Conservation (phyloP, 768 basidiomycete genomes). For the Pisolithus albus region DNA sequence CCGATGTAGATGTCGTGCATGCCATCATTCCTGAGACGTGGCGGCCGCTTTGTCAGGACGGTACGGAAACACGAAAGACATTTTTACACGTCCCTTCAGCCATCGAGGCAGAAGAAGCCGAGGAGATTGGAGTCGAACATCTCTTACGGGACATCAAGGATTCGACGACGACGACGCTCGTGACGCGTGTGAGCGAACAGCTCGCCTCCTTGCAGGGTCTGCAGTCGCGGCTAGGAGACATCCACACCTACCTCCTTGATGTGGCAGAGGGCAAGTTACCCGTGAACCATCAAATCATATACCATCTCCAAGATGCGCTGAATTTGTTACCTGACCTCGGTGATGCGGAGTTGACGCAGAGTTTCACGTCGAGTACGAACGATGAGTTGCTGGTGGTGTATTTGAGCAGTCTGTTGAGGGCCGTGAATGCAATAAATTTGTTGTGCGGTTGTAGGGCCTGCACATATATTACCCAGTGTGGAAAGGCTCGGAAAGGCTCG, state of each 20-base stretch:
- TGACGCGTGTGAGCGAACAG: conserved; percentile 88
- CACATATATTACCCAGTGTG: no score
- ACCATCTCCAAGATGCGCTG: conserved; percentile 91
- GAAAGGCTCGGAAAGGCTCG: no score
- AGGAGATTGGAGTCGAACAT: conserved; percentile 98
- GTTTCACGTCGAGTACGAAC: conserved; percentile 87
- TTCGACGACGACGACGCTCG: conserved; percentile 89
- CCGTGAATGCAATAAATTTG: conserved; percentile 49
- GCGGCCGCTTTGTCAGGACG: conserved; percentile 46
- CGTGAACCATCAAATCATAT: conserved; percentile 93
- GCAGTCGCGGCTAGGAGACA: conserved; percentile 75
- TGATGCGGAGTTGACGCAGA: conserved; percentile 54
- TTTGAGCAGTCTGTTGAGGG: conserved; percentile 79
- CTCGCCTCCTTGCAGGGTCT: conserved; percentile 86
- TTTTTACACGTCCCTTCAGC: conserved; percentile 88
- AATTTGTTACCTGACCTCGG: conserved; percentile 88
- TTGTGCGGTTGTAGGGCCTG: no score
- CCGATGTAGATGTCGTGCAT: no score
- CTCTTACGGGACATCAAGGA: conserved; percentile 94
- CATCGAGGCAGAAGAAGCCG: conserved; percentile 91
- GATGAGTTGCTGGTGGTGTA: conserved; percentile 93
- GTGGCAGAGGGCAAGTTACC: conserved; percentile 78
- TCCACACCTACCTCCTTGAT: conserved; percentile 81
- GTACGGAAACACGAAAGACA: conserved; percentile 80
- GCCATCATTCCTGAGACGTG: not conserved